A percentile compares a stretch with the other conserved stretches of the same genome.
Conservation (phyloP, 331 rosid genomes). For the Acacia concinna region DNA sequence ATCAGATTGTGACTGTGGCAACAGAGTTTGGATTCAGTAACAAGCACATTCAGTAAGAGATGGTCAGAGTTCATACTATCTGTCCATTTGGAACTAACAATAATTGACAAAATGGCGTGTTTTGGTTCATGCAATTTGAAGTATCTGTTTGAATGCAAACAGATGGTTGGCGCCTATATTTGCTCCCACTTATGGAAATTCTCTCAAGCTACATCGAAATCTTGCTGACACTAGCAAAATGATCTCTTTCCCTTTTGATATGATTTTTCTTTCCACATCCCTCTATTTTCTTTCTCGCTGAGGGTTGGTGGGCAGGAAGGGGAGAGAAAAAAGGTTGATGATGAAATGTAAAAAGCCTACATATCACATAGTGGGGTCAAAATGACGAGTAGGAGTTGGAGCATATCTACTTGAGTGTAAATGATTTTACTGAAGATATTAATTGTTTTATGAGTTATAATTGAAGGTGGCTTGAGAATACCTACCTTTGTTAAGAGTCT, state of each 20-base stretch:
- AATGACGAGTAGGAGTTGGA: constrained; percentile 5
- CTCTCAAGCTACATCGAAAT: background rate
- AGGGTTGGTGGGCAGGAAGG: background rate
- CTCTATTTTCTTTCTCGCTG: background rate
- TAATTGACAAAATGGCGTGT: background rate
- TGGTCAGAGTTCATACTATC: background rate
- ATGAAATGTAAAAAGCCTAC: constrained; percentile 1
- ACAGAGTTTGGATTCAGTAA: background rate
- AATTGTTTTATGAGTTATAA: background rate
- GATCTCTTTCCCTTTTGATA: background rate
- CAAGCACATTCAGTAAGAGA: background rate
- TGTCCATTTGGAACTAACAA: background rate
- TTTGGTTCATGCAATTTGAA: background rate
- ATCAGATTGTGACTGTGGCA: background rate
- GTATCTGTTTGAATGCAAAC: background rate
- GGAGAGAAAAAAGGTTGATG: background rate
- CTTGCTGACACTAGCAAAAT: background rate
- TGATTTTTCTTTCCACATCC: background rate
- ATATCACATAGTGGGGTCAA: background rate
- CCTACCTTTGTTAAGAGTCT: constrained; percentile 10
- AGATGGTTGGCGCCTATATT: background rate
- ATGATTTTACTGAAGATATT: background rate
- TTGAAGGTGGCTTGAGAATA: background rate
- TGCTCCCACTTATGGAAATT: background rate
- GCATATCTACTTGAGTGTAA: background rate